phyloP scores from a whole-genome alignment of 176 grass and related monocot species.

The Cocos nucifera region DNA sequence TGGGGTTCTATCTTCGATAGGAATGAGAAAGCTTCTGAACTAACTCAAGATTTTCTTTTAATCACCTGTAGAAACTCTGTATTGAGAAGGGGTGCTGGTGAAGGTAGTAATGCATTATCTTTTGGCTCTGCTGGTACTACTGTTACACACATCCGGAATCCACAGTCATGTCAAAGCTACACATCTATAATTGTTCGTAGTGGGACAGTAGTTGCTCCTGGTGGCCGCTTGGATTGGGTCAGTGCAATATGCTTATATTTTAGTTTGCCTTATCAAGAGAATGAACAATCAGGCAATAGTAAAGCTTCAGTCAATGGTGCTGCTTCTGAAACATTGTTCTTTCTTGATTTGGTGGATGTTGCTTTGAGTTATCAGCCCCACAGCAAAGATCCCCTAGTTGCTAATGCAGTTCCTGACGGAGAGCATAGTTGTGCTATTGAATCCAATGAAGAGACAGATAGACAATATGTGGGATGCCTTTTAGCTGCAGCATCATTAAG shows the following conservation, averaged over 20 bases:
- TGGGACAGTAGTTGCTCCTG: slow-evolving; percentile 81
- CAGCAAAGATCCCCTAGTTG: slow-evolving; percentile 21
- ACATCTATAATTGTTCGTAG: slow-evolving; percentile 55
- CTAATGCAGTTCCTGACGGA: slow-evolving; percentile 28
- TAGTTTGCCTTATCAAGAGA: slow-evolving; percentile 40
- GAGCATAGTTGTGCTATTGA: slow-evolving; percentile 23
- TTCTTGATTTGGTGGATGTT: slow-evolving; percentile 84
- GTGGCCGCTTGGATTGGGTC: slow-evolving; percentile 96
- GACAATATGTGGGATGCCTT: slow-evolving; percentile 49
- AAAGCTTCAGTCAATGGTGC: slow-evolving; percentile 24
- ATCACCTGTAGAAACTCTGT: slow-evolving; percentile 59
- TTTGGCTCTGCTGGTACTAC: slow-evolving; percentile 61
- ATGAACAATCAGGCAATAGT: slow-evolving; percentile 29
- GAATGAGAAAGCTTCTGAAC: slow-evolving; percentile 32
- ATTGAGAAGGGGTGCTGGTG: slow-evolving; percentile 73
- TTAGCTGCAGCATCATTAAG: slow-evolving; percentile 89
- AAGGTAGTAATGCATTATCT: slow-evolving; percentile 73
- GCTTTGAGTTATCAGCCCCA: slow-evolving; percentile 91
- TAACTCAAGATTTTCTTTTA: slow-evolving; percentile 58
- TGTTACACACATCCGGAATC: slow-evolving; percentile 64
- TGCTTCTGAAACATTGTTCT: slow-evolving; percentile 44
- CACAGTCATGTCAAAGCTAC: slow-evolving; percentile 57
- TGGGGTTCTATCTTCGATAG: slow-evolving; percentile 46
- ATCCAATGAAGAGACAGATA: slow-evolving; percentile 19
- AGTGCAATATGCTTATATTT: slow-evolving; percentile 54